Evolutionary conservation across 208 protist genomes (phyloP), one percentile per base, ranked within the genome.

Genomic region (Leishmania turanica): DNA sequence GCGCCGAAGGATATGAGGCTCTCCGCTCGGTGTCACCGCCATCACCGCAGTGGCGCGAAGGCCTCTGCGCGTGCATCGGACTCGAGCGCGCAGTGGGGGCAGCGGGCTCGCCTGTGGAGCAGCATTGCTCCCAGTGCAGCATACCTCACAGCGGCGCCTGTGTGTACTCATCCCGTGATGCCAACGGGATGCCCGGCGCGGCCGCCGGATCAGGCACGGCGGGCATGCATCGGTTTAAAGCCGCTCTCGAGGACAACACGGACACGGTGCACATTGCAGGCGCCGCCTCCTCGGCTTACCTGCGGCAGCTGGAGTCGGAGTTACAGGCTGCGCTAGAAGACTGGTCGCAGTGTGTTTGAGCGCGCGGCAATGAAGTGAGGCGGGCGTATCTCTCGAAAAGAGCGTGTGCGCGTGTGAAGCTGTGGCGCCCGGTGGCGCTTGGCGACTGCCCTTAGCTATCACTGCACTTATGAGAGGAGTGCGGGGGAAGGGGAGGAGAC

Each of bases 271-370:
- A 75, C 75, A 78, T 85, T 24, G 81, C 77, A 21, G 77, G 60
- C 42, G 64, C 81, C 1, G 71, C 81, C 15, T 81, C 81, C 19
- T 80, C 81, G 45, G 37, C 71, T n/a, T 85, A 80, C 53, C 74
- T 85, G 73, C 77, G 74, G 13, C 80, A 77, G 42, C 53, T 89
- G 15, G 86, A 89, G 77, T 54, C 60, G 21, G 87, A 90, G 80
- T 49, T 90, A 64, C 62, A 84, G n/a, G 76, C 72, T n/a, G 82
- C 81, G 24, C 53, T 89, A 79, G 68, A 60, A 19, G 72, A 74
- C 11, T 87, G 83, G 77, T 65, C 81, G 34, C 21, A 75, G 49
- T 77, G 82, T 66, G 47, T 74, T 37, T 82, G 75, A 65, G 51
- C 5, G 53, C 2, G 1, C 31, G 70, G 2, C 11, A 11, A 9